phyloP scores from a whole-genome alignment of 495 filamentous ascomycete species.

The Podospora pseudopauciseta region DNA sequence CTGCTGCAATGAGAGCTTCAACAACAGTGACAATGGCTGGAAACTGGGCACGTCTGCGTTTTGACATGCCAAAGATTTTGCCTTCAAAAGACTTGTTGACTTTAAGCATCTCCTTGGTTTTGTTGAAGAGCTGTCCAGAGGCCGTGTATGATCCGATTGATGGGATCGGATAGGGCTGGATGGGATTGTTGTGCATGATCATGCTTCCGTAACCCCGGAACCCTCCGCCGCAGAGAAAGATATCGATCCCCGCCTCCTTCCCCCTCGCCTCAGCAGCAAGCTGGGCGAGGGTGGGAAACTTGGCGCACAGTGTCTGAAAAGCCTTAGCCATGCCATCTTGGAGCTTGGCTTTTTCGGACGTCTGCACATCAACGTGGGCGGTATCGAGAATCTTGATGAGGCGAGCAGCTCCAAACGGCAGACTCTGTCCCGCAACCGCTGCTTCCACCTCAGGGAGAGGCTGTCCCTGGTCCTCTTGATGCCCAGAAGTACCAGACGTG shows the following conservation, averaged over 20 bases:
- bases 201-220: slow-evolving; percentile 90
- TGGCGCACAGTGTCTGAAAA: slow-evolving; percentile 57
- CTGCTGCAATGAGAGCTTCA: slow-evolving; percentile 61
- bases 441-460: slow-evolving; percentile 43
- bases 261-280: slow-evolving; percentile 50
- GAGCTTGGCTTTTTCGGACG: slow-evolving; percentile 55
- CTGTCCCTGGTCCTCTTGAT: slow-evolving; percentile 45
- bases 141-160: slow-evolving; percentile 79
- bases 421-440: slow-evolving; percentile 46
- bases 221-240: slow-evolving; percentile 87
- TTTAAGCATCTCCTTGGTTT: slow-evolving; percentile 56
- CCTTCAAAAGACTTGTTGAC: slow-evolving; percentile 50
- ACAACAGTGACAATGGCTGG: slow-evolving; percentile 80
- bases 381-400: slow-evolving; percentile 59
- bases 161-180: slow-evolving; percentile 77
- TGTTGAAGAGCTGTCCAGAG: slow-evolving; percentile 55
- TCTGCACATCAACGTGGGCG: slow-evolving; percentile 40
- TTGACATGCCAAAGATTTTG: slow-evolving; percentile 78
- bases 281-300: slow-evolving; percentile 45
- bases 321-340: slow-evolving; percentile 56
- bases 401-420: slow-evolving; percentile 87
- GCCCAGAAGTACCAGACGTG: slow-evolving; percentile 28
- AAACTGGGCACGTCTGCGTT: slow-evolving; percentile 73
- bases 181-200: slow-evolving; percentile 64
- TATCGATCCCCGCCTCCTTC: slow-evolving; percentile 52